Evolutionary conservation across 2,329 filamentous ascomycete species (phyloP), one percentile per base, ranked within the genome.

Genomic region (Volutella citrinella): DNA sequence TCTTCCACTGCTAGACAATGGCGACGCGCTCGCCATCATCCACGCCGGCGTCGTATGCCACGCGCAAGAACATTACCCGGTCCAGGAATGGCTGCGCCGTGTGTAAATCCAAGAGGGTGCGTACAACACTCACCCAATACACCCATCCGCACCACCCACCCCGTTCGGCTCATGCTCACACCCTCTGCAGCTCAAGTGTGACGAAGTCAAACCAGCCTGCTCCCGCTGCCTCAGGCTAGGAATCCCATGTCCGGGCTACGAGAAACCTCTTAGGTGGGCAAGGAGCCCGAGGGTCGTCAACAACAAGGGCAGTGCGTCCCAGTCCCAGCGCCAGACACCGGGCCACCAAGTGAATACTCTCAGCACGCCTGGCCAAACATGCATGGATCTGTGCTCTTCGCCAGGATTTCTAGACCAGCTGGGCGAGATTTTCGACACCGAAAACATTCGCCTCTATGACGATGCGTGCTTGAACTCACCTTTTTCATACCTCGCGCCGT

Each of bases 41-140:
- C n/a, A n/a, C n/a, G n/a, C n/a, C n/a, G n/a, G n/a, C n/a, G n/a
- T n/a, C n/a, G n/a, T n/a, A n/a, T n/a, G n/a, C n/a, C n/a, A n/a
- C n/a, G n/a, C 45, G 45, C 27, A 48, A 46, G 34, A 48, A 44
- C 27, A 48, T 48, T 13, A 48, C 45, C 15, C 35, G 45, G 28
- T 48, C 45, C 18, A 44, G 45, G 22, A 48, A 43, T 24, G 45
- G 45, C 11, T 48, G 45, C 25, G 45, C 45, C 10, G 45, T 48
- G 16, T 48, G 45, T 24, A 48, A 48, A 32, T 48, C 45, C 15
- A 48, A 48, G 26, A 28, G 45, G 29, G 45, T 48, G n/a, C n/a
- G n/a, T n/a, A n/a, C n/a, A n/a, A n/a, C n/a, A n/a, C n/a, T n/a
- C n/a, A n/a, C n/a, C n/a, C n/a, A n/a, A 48, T 25, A 42, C n/a